A percentile compares a stretch with the other conserved stretches of the same genome.
Conservation (phyloP, 768 basidiomycete genomes). For the Hypholoma sublateritium region DNA sequence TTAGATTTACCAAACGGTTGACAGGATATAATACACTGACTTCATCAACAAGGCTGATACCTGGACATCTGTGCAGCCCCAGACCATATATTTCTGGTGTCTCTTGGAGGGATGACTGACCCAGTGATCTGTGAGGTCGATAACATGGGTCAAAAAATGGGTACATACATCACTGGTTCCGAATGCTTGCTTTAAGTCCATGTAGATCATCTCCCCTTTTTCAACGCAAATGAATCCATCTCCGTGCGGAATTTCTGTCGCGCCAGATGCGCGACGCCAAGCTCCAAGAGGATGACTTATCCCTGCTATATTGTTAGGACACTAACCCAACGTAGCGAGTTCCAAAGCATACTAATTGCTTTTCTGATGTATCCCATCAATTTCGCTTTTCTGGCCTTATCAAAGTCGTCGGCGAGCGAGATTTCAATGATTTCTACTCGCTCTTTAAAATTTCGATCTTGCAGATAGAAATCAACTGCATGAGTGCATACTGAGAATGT, state of each 20-base stretch:
- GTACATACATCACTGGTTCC: neutral
- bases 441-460: slow-evolving; percentile 14
- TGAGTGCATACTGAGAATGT: slow-evolving; percentile 19
- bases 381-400: slow-evolving; percentile 1
- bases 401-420: neutral
- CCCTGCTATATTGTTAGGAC: neutral
- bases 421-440: slow-evolving; percentile 19
- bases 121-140: too few species aligned
- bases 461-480: slow-evolving; percentile 26
- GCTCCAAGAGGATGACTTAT: neutral
- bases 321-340: neutral
- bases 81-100: slow-evolving; percentile 18
- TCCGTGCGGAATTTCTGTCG: neutral
- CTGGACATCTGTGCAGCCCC: slow-evolving; percentile 26
- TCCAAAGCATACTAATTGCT: slow-evolving; percentile 19
- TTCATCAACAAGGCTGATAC: slow-evolving; percentile 20
- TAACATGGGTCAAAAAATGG: too few species aligned
- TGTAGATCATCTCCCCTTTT: neutral
- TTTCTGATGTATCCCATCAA: slow-evolving; percentile 26
- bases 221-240: neutral
- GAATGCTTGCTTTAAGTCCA: neutral
- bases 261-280: neutral
- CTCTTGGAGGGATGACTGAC: neutral
- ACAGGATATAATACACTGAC: slow-evolving; percentile 5
- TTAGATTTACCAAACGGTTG: slow-evolving; percentile 17